Conservation (phyloP, 2,329 filamentous ascomycete species). For the Claviceps monticola region DNA sequence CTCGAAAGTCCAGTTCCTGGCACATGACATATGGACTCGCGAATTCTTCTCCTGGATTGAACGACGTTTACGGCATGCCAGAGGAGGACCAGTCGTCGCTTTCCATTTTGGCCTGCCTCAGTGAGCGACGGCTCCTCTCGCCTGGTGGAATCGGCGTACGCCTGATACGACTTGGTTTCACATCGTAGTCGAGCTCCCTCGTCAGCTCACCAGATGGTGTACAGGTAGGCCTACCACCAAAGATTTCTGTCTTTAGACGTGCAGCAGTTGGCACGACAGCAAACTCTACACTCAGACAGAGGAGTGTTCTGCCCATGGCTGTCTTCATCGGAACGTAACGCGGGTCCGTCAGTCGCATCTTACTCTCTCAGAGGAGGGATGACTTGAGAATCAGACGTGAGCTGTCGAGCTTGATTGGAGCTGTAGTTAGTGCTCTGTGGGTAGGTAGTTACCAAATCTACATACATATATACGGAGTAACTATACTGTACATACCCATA, state of each 20-base stretch:
- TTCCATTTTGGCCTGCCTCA: slow-evolving; percentile 40
- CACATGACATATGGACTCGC: slow-evolving; percentile 36
- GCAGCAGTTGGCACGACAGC: too few relatives aligned
- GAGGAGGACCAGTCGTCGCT: slow-evolving; percentile 34
- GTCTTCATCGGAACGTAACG: too few relatives aligned
- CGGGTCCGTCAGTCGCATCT: too few relatives aligned
- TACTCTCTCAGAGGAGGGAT: too few relatives aligned
- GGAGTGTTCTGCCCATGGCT: slow-evolving; percentile 20
- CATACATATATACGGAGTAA: too few relatives aligned
- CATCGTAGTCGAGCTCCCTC: slow-evolving; percentile 33
- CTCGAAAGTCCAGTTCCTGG: slow-evolving; percentile 34
- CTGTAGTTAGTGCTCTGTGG: too few relatives aligned
- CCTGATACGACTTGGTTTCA: slow-evolving; percentile 31
- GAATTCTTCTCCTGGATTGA: slow-evolving; percentile 33
- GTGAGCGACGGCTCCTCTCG: slow-evolving; percentile 34
- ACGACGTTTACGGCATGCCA: slow-evolving; percentile 23
- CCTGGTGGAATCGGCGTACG: slow-evolving; percentile 28
- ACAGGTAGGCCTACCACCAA: slow-evolving; percentile 24
- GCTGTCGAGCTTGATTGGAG: too few relatives aligned
- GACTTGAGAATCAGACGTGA: too few relatives aligned
- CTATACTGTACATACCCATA: too few relatives aligned
- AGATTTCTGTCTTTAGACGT: too few relatives aligned
- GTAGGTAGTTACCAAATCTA: too few relatives aligned
- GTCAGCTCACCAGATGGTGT: slow-evolving; percentile 35
- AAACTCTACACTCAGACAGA: slow-evolving; percentile 26